Base-by-base conservation (phyloP, 1,284 basidiomycete genomes). In the Exobasidium rhododendri region DNA sequence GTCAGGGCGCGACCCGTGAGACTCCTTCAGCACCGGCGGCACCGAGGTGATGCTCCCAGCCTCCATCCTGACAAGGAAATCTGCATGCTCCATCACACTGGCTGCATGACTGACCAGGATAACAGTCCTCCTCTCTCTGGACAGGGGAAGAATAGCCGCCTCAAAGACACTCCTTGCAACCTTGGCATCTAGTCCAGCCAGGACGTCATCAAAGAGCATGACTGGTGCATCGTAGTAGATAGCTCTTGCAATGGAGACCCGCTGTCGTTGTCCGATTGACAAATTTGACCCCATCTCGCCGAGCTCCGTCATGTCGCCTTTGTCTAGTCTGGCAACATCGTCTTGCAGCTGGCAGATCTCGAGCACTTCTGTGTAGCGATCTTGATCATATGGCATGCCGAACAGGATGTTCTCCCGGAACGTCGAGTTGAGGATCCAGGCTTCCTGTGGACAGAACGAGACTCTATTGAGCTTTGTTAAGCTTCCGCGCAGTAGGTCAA, bases 101-200 rank as follows among this genome's bases (percentile, higher is more conserved):
- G 35, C 35, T 10, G 7, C 17, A 17, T 40, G 35, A 40, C 35
- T 40, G 7, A 40, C 35, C 35, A 40, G 7, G 35, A 40, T 40
- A 40, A 40, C 35, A 10, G 35, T 40, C 17, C 17, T 40, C 7
- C 35, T 17, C 17, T 40, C 35, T 17, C 35, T 40, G 7, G 35
- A 7, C 7, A 40, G 35, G 7, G 35, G 7, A 17, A 17, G 17
- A 40, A 40, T 40, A 10, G 35, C 35, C 7, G 35, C 35, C 7
- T 40, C 35, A 40, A 40, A 40, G 10, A 40, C 35, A 7, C 17
- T 40, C 2, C 35, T 40, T 40, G 7, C 10, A 40, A 72, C 73
- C 58, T 71, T 66, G 2, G 87, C 85, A 73, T 91, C 89, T 1
- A 91, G 86, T 0, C 72, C 73, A 0, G 71, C 61, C 40, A 77